These are phyloP conservation scores for Rhizopus delemar DNA, from an alignment of 371 early-diverging fungal species.

Conservation along the genomic window DNA sequence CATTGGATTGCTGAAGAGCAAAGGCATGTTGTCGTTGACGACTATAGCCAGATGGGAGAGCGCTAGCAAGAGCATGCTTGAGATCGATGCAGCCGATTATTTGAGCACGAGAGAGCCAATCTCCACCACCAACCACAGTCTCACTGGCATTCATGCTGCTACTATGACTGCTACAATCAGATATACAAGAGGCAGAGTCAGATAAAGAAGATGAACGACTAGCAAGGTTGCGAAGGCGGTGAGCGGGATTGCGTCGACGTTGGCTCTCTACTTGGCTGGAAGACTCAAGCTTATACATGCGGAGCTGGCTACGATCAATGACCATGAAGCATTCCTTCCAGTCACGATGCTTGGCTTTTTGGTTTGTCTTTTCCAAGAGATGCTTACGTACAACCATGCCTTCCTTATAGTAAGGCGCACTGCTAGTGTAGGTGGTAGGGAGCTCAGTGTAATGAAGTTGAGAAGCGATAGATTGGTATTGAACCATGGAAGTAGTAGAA, in stretches of 20 bases:
- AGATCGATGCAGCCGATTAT: slow-evolving; percentile 64
- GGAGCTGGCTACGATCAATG: slow-evolving; percentile 70
- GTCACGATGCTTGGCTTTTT: slow-evolving; percentile 74
- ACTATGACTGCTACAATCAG: slow-evolving; percentile 3
- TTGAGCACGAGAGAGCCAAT: slow-evolving; percentile 26
- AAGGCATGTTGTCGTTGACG: slow-evolving; percentile 78
- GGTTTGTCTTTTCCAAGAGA: slow-evolving; percentile 68
- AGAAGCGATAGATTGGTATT: slow-evolving; percentile 34
- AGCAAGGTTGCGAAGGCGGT: slow-evolving; percentile 15
- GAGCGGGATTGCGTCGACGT: slow-evolving; percentile 17
- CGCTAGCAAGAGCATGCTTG: slow-evolving; percentile 79
- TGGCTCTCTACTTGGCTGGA: slow-evolving; percentile 1
- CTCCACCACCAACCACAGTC: slow-evolving; percentile 16
- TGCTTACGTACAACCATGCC: slow-evolving; percentile 83
- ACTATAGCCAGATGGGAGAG: slow-evolving; percentile 84
- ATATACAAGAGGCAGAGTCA: slow-evolving; percentile 32
- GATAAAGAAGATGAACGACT: slow-evolving; percentile 35
- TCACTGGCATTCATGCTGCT: slow-evolving; percentile 32
- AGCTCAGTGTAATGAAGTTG: slow-evolving; percentile 21
- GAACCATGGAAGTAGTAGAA: slow-evolving; percentile 15
- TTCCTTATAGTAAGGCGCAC: slow-evolving; percentile 56
- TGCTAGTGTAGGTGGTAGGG: slow-evolving; percentile 20
- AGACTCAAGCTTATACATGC: slow-evolving; percentile 74
- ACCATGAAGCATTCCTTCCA: slow-evolving; percentile 82
- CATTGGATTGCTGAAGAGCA: slow-evolving; percentile 79